phyloP scores from a whole-genome alignment of 2,329 filamentous ascomycete genomes.

The Epichloe scottii region DNA sequence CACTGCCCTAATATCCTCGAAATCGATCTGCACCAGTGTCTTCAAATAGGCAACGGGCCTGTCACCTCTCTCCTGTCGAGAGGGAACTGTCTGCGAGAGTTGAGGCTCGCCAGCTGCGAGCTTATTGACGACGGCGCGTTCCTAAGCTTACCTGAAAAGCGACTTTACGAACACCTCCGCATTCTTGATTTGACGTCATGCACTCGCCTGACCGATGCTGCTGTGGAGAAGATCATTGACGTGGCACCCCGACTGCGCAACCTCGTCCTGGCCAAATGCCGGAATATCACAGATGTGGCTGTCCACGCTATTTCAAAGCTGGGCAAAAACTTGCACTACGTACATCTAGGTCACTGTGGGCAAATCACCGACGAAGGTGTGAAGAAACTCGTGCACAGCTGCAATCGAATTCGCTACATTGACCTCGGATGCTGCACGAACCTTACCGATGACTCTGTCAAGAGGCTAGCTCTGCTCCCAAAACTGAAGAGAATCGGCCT shows the following conservation, averaged over 20 bases:
- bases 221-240: constrained; percentile 77
- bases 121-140: constrained; percentile 84
- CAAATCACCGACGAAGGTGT: constrained; percentile 86
- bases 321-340: constrained; percentile 92
- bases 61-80: constrained; percentile 69
- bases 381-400: constrained; percentile 67
- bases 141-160: constrained; percentile 55
- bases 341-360: constrained; percentile 87
- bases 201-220: constrained; percentile 67
- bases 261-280: constrained; percentile 86
- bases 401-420: constrained; percentile 93
- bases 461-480: constrained; percentile 69
- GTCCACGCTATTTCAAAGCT: constrained; percentile 79
- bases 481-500: constrained; percentile 91
- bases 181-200: constrained; percentile 93
- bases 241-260: constrained; percentile 82
- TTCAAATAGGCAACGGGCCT: constrained; percentile 67
- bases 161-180: constrained; percentile 68
- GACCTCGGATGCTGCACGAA: constrained; percentile 90
- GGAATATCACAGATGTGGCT: constrained; percentile 78
- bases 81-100: constrained; percentile 74
- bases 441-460: constrained; percentile 78
- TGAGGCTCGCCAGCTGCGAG: constrained; percentile 75
- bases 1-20: constrained; percentile 90
- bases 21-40: constrained; percentile 85